Evolutionary conservation across 345 rosid genomes (phyloP).

Genomic region (Garcia nutans): DNA sequence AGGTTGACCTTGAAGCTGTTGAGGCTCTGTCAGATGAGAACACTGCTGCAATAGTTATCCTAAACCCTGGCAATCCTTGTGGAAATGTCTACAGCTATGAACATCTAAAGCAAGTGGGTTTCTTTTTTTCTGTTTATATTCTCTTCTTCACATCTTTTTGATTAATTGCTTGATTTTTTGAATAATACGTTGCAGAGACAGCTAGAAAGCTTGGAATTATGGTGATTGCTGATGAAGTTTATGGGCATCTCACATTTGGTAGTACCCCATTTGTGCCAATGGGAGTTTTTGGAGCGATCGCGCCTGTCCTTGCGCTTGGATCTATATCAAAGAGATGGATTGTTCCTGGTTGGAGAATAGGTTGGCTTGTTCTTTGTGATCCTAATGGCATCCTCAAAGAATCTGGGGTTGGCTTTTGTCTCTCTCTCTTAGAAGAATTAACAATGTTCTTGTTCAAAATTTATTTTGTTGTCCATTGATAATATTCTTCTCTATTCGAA

Average conservation of each 20-base stretch:
- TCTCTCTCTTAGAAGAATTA: neutral
- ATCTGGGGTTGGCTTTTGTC: constrained; percentile 17
- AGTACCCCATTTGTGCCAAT: constrained; percentile 24
- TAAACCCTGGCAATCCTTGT: constrained; percentile 53
- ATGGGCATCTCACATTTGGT: constrained; percentile 22
- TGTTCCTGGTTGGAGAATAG: constrained; percentile 36
- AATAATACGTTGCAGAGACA: constrained; percentile 19
- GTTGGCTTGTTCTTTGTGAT: constrained; percentile 26
- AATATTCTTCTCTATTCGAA: too few species aligned
- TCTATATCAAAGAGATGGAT: constrained; percentile 32
- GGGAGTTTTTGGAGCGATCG: constrained; percentile 25
- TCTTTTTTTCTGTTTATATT: neutral
- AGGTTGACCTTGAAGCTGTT: constrained; percentile 50
- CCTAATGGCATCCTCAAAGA: constrained; percentile 22
- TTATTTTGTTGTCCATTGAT: neutral
- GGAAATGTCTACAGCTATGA: constrained; percentile 47
- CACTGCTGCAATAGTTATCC: constrained; percentile 52
- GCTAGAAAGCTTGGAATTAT: constrained; percentile 27
- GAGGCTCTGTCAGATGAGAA: constrained; percentile 60
- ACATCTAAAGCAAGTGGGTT: constrained; percentile 42
- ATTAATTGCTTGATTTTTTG: neutral
- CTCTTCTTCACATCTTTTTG: too few species aligned
- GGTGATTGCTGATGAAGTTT: constrained; percentile 35
- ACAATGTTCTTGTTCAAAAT: too few species aligned
- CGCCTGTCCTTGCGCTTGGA: constrained; percentile 26